Percentiles rank a stretch among this genome's conserved stretches.
Conservation (phyloP, 2,329 filamentous ascomycete genomes). For the Apiospora koreana region DNA sequence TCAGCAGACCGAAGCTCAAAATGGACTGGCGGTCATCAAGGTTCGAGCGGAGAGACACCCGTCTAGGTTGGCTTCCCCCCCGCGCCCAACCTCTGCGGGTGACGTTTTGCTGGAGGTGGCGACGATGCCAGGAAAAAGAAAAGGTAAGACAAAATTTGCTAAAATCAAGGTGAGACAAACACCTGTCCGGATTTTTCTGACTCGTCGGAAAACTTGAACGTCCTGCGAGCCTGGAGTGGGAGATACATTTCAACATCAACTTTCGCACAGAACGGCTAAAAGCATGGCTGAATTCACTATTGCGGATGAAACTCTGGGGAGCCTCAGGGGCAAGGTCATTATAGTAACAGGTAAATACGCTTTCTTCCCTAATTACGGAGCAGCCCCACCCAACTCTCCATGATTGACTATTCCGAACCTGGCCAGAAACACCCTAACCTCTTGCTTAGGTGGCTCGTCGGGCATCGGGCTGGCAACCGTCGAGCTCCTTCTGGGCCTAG, state of each 20-base stretch:
- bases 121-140: not conserved
- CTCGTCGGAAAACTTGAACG: not conserved
- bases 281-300: slow-evolving; percentile 47
- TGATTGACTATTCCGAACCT: not conserved
- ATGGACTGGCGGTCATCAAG: not conserved
- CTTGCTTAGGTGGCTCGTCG: slow-evolving; percentile 49
- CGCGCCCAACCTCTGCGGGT: not conserved
- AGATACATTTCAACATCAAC: not conserved
- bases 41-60: not conserved
- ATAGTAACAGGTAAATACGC: slow-evolving; percentile 42
- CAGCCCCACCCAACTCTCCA: not conserved
- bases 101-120: not conserved
- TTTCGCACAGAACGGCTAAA: slow-evolving; percentile 5
- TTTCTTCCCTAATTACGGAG: not conserved
- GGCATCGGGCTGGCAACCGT: slow-evolving; percentile 62
- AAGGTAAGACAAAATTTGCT: not conserved
- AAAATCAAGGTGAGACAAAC: not conserved
- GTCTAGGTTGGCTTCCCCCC: not conserved
- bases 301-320: slow-evolving; percentile 41
- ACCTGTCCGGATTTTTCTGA: not conserved
- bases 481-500: slow-evolving; percentile 48
- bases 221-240: no score
- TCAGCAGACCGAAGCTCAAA: not conserved
- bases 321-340: slow-evolving; percentile 50
- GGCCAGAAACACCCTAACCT: not conserved